Base-by-base conservation (phyloP, 2,329 filamentous ascomycete genomes). In the Blastomyces parvus region DNA sequence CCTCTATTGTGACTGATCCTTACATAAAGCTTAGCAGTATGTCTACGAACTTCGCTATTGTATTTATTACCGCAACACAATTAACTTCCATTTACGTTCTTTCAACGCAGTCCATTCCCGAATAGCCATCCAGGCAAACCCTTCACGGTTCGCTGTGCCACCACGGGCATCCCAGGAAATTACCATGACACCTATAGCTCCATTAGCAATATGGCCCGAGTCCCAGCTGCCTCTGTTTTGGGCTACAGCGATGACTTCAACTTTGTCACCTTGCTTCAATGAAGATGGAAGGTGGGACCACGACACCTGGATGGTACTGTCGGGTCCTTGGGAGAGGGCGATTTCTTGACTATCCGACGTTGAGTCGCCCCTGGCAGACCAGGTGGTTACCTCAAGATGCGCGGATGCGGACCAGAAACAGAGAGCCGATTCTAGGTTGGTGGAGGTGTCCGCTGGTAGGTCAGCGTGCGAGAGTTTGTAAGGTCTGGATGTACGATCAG, bases 81-180 rank as follows among this genome's bases (percentile, higher is more conserved):
- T 55, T 19, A 55, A 17, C 27, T 55, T 55, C 52, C 52, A 55
- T 33, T 19, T 17, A 55, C 52, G 52, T 36, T 19, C 27, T 30
- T 14, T 33, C 25, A 55, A 55, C 14, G 52, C 52, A 13, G 25
- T 55, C 52, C 52, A 55, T 30, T 36, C 27, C 27, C 52, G 52
- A 55, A 55, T 55, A 25, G 25, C 52, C 52, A 55, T 55, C 52
- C 52, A 55, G 8, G 52, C 52, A 55, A 55, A 55, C 25, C 52
- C 52, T 55, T 55, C 27, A 30, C 52, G 52, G 14, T 17, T 55
- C 11, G 52, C 52, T 14, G 27, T 36, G 25, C 2, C 19, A 7
- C 25, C 52, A 30, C 27, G 3, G 25, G 27, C 52, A 27, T 55
- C 25, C 52, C 52, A 55, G 19, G 52, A 55, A 17, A 55, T 55